Percentiles rank a stretch among this genome's conserved stretches.
phyloP scores from a whole-genome alignment of 1,139 yeast genomes.

The Saccharomyces hybrid region DNA sequence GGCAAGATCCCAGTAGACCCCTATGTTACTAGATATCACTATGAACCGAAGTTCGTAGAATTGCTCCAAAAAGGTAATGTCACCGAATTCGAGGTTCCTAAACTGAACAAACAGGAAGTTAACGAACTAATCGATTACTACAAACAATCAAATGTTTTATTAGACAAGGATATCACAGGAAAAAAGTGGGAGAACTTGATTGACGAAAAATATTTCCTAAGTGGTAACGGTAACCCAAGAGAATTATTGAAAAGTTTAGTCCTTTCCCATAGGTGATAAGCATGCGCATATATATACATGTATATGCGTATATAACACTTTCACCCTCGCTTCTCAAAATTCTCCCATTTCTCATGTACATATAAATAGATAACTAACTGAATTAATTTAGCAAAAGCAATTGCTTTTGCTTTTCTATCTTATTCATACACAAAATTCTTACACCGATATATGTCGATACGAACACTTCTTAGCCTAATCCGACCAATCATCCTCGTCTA shows the following conservation, averaged over 20 bases:
- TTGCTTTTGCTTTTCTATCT: background rate
- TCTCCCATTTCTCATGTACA: constrained; percentile 1
- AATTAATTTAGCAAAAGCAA: background rate
- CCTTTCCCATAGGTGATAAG: constrained; percentile 15
- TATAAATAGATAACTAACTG: background rate
- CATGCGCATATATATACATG: background rate
- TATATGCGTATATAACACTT: background rate
- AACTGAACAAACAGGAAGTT: constrained; percentile 49
- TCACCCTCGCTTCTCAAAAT: background rate
- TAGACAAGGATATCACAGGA: constrained; percentile 37
- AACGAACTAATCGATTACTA: constrained; percentile 46
- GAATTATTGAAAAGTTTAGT: constrained; percentile 47
- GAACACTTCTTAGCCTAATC: constrained; percentile 12
- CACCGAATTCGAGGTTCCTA: constrained; percentile 40
- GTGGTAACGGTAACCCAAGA: constrained; percentile 79
- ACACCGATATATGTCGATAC: background rate
- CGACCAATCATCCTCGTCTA: constrained; percentile 32
- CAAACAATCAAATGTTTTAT: constrained; percentile 45
- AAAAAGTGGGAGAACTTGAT: constrained; percentile 34
- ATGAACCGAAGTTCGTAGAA: constrained; percentile 49
- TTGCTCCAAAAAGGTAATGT: constrained; percentile 43
- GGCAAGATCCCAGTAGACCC: constrained; percentile 49
- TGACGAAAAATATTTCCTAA: constrained; percentile 48
- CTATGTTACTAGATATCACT: constrained; percentile 44
- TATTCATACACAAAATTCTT: background rate